Base-by-base conservation (phyloP, 129 eudicot genomes). In the Kitagawia praeruptora region DNA sequence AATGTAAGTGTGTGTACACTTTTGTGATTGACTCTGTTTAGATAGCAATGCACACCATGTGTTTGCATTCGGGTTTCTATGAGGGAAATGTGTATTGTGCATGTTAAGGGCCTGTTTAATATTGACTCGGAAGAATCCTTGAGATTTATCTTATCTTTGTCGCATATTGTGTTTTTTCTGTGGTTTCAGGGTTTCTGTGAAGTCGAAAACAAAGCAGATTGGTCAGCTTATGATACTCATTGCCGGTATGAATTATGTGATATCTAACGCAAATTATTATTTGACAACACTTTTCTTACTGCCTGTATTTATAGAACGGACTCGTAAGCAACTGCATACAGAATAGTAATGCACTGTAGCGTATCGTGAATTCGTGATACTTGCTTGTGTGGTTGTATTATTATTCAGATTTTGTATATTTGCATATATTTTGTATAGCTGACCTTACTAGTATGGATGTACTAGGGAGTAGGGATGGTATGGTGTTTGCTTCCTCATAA, bases 181-280 rank as follows among this genome's bases (percentile, higher is more conserved):
- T 82, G 85, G 45, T 76, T n/a, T 75, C 79, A 92, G 99, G 88
- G 81, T 12, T 96, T 90, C 79, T 84, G 83, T 75, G 87, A 92
- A 69, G 87, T 92, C 74, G 98, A 96, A 87, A 92, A 85, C 84
- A 82, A 79, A 86, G 91, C 88, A 77, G 87, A 92, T 82, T 96
- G 99, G 99, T 90, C 97, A 37, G 85, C 85, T 4, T 89, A 86
- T 78, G 78, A 86, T 84, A 88, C 85, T 41, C 82, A 96, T 75
- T 96, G 99, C 84, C 81, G 89, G 99, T 92, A 87, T 51, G 88
- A 16, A 31, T 31, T 31, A 31, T 31, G 34, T 31, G 77, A 75
- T 25, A 10, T 79, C 66, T 64, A 3, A 75, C 23, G 27, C 56
- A 41, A 19, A 76, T 47, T 64, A 16, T 58, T 80, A 70, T 75